A percentile compares a stretch with the other conserved stretches of the same genome.
phyloP scores from a whole-genome alignment of 176 grass and related monocot genomes.

The Zizania latifolia region DNA sequence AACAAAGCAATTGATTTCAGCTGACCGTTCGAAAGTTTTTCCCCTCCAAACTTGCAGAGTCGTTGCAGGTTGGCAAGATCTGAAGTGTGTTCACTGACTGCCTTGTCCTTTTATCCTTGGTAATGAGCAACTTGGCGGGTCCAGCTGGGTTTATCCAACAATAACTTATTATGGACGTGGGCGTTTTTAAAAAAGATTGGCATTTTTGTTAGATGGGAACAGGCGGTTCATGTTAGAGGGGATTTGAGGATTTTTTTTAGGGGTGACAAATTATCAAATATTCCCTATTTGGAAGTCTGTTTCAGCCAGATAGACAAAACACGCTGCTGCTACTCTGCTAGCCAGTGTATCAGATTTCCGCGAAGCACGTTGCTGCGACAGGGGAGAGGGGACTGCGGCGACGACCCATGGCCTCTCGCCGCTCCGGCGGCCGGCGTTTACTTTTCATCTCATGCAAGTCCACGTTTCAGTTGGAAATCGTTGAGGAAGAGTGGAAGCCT shows the following conservation, averaged over 20 bases:
- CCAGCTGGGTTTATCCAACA: constrained; percentile 18
- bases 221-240: too few species aligned
- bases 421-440: too few species aligned
- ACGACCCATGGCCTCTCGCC: too few species aligned
- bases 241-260: too few species aligned
- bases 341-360: too few species aligned
- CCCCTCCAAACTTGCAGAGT: neutral
- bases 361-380: too few species aligned
- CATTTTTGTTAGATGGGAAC: too few species aligned
- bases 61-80: constrained; percentile 3
- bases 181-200: too few species aligned
- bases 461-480: neutral
- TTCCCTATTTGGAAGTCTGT: constrained; percentile 26
- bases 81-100: neutral
- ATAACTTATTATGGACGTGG: too few species aligned
- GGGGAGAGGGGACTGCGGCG: too few species aligned
- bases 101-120: neutral
- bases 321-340: neutral
- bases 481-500: neutral
- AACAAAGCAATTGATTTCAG: neutral
- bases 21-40: neutral
- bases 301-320: constrained; percentile 22
- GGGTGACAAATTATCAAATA: too few species aligned
- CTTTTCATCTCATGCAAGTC: too few species aligned
- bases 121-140: neutral